Base-by-base conservation (phyloP, 1,284 basidiomycete species). In the Ustilago curta region DNA sequence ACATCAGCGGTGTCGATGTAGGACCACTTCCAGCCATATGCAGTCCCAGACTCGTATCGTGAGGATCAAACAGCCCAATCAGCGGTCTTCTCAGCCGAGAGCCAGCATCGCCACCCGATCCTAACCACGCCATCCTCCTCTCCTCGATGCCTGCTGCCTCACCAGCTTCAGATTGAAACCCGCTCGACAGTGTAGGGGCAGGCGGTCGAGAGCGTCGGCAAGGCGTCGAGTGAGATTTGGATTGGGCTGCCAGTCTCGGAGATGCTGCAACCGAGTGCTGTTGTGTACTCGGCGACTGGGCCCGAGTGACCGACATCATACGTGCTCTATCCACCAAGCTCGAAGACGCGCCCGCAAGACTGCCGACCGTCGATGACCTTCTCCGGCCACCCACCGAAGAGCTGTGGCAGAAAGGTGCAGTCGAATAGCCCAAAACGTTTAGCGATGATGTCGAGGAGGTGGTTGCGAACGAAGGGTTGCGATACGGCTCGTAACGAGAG, bases 171-270 rank as follows among this genome's bases (percentile, higher is more conserved):
- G 8, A n/a, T 0, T 39, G 18, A 12, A 59, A 58, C 19, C 35
- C 18, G 18, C 23, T 47, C 1, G 55, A 11, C 21, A 63, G 11
- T 2, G 40, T 29, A 18, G 56, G 21, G 8, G 39, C 31, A 18
- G 43, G 19, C 4, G 51, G 29, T 4, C 63, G 48, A 11, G 39
- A 32, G 29, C 63, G 47, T 8, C 58, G 52, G 32, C 58, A 43
- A 8, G 64, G 64, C 57, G 56, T 56, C 29, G 64, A 67, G 35
- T 32, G 60, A n/a, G 54, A 67, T 12, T 56, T 55, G 16, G 29
- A 47, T 8, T 53, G 23, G 4, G 53, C 14, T 8, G 32, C 32
- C 19, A 42, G 18, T 19, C 57, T 37, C 0, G 64, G 58, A 2
- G 64, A 56, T 0, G 57, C 43, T 8, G 52, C 52, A 5, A 59